Base-by-base conservation (phyloP, 208 protist species). In the Crithidia sp. region DNA sequence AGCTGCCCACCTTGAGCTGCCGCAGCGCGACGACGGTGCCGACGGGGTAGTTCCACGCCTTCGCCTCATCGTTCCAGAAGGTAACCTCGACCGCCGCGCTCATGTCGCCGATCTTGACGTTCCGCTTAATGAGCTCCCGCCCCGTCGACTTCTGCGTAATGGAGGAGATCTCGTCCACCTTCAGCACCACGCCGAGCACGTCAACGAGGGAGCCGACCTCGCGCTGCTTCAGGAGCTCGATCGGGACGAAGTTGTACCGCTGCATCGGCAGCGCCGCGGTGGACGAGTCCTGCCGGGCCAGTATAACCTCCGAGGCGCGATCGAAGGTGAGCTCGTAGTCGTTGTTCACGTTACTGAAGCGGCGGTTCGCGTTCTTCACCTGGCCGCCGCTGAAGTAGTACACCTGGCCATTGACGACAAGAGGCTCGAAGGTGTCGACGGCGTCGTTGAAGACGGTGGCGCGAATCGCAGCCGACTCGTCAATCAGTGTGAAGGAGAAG, bases 241-340 rank as follows among this genome's bases (percentile, higher is more conserved):
- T 90, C 17, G 92, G 91, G 19, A 95, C 81, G 77, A 97, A 98
- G 80, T 96, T 93, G 72, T 93, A 96, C 19, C 88, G 88, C 86
- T 95, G 84, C 71, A 87, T 81, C 13, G 91, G 93, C 67, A 97
- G 76, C 16, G 67, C 43, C 53, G 76, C 63, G 28, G 81, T 82
- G 16, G 72, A 76, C 44, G 72, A 53, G 63, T 94, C 89, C 57
- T 88, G 81, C 13, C 83, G 84, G 4, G 84, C 84, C 65, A 86
- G 77, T 37, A 90, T 85, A 44, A 98, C 93, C 79, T 95, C 88
- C 62, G 84, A 86, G 40, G 71, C 69, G 54, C 79, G 81, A 75
- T 98, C 93, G 71, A 98, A 95, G 9, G 90, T 93, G 36, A 98
- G 79, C 83, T 98, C 95, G 78, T 98, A 98, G 77, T 98, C 93